Evolutionary conservation across 768 basidiomycete genomes (phyloP), one percentile per base, ranked within the genome.

Genomic region (Suillus alpinus): DNA sequence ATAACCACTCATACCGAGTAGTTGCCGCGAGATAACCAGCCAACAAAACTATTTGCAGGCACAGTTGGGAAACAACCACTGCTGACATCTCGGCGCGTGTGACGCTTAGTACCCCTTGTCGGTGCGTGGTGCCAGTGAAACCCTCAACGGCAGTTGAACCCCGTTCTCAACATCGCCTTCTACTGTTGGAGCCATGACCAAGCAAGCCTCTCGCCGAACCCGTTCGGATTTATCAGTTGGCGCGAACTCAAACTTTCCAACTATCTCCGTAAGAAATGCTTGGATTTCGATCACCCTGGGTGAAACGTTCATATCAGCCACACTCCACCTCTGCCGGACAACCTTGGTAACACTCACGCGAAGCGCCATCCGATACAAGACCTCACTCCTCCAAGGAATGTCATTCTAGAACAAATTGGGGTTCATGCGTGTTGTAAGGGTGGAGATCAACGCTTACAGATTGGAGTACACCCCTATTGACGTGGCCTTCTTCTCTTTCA

Each of bases 261-360:
- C 59, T 23, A 85, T 73, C 65, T 86, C 84, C 26, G 82, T 77
- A n/a, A 87, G 66, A 70, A 88, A 85, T 0, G 80, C 77, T 63
- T 87, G 86, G 16, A 86, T 67, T 67, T 88, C 85, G 43, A 79
- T 67, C 0, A 85, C 65, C 4, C 75, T 77, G 63, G 46, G 1
- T 23, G 12, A 39, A 32, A 20, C 46, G n/a, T 31, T 8, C 57
- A 29, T n/a, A 10, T 31, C 6, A 59, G 56, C 7, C 2, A 61
- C 29, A 59, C 53, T 52, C 50, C 36, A n/a, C 9, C 23, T n/a
- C 36, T 20, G 1, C 5, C 13, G 4, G n/a, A 53, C 8, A 46
- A 32, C 58, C 6, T 4, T 9, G n/a, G 8, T 5, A 23, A 44
- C 10, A 55, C 69, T 43, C 32, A 75, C 72, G 74, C 69, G 59